These are phyloP conservation scores for Striga hermonthica DNA, from an alignment of 305 asterid species.

Conservation along the genomic window DNA sequence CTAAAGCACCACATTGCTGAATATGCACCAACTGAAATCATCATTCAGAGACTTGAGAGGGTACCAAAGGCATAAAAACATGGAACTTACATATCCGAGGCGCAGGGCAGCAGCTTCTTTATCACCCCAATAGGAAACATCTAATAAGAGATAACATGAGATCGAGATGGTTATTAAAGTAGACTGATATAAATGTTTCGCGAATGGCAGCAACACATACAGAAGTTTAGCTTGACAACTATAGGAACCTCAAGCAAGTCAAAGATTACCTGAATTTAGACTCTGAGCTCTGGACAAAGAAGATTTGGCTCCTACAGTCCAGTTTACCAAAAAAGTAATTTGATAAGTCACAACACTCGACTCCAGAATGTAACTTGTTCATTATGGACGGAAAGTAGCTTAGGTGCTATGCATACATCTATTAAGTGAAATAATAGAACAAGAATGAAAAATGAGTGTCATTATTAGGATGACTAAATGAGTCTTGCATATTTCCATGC, in stretches of 20 bases:
- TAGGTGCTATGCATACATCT: too few species aligned
- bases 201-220: neutral
- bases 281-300: conserved; percentile 38
- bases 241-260: conserved; percentile 24
- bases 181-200: conserved; percentile 5
- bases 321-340: conserved; percentile 20
- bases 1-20: too few species aligned
- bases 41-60: conserved; percentile 21
- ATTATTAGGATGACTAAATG: too few species aligned
- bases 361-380: conserved; percentile 12
- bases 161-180: neutral
- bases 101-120: conserved; percentile 67
- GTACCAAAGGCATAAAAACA: conserved; percentile 25
- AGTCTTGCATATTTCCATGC: too few species aligned
- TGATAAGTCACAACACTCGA: conserved; percentile 12
- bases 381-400: neutral
- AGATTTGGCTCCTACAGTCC: conserved; percentile 37
- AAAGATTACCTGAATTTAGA: conserved; percentile 33
- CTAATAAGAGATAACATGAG: conserved; percentile 40
- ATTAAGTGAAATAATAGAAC: too few species aligned
- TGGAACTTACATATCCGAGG: conserved; percentile 68
- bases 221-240: neutral
- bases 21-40: neutral
- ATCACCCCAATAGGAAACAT: conserved; percentile 60
- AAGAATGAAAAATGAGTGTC: too few species aligned